Evolutionary conservation across 2,329 filamentous ascomycete species (phyloP).

Genomic region (Alternaria panax): DNA sequence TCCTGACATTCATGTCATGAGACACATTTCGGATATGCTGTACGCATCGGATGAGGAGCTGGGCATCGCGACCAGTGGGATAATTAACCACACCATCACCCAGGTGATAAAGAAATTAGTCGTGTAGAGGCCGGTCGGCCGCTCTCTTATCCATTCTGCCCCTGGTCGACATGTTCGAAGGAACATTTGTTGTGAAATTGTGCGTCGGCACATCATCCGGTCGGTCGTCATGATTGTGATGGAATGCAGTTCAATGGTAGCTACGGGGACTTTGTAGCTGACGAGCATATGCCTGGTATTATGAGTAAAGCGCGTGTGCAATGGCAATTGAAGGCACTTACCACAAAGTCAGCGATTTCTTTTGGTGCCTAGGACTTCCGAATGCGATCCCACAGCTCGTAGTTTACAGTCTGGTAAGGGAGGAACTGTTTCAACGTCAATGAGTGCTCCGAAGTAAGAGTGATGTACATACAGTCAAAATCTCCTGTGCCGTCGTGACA

Average conservation of each 20-base stretch:
- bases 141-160: not conserved
- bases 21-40: not conserved
- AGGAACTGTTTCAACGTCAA: not conserved
- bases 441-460: not conserved
- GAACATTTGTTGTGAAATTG: not conserved
- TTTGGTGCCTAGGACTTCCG: not conserved
- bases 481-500: not conserved
- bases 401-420: not conserved
- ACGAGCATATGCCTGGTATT: not conserved
- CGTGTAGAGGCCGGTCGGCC: not conserved
- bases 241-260: not conserved
- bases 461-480: not conserved
- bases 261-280: not conserved
- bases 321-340: not conserved
- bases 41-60: not conserved
- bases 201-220: not conserved
- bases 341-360: not conserved
- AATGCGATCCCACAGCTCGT: not conserved
- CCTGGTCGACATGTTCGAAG: not conserved
- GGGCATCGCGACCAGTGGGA: not conserved
- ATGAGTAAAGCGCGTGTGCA: not conserved
- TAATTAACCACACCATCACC: not conserved
- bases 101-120: slow-evolving; percentile 1
- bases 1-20: not conserved
- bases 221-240: not conserved